Percentiles rank a stretch among this genome's conserved stretches.
Conservation (phyloP, 768 basidiomycete species). For the Leccinellum luteum region DNA sequence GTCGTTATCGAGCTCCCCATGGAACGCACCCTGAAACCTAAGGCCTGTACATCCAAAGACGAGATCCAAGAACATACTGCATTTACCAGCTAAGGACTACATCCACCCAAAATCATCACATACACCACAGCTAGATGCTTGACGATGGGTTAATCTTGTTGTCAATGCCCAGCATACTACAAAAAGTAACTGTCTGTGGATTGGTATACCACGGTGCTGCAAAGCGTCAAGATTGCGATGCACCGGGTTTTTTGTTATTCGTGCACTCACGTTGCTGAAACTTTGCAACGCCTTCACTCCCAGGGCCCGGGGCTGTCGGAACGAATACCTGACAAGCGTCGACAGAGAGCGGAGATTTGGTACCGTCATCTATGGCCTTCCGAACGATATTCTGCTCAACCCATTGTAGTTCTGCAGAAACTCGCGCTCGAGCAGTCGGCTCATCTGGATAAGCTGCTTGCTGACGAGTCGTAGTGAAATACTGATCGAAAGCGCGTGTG, state of each 20-base stretch:
- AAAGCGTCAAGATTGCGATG: neutral
- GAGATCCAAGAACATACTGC: neutral
- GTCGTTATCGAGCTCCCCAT: neutral
- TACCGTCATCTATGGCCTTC: slow-evolving; percentile 1
- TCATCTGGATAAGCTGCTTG: slow-evolving; percentile 61
- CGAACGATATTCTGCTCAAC: slow-evolving; percentile 54
- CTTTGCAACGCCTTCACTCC: slow-evolving; percentile 38
- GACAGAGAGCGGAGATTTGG: slow-evolving; percentile 32
- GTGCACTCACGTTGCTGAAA: slow-evolving; percentile 37
- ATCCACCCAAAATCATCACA: neutral
- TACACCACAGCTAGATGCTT: slow-evolving; percentile 1
- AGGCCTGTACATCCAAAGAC: neutral
- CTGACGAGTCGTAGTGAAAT: slow-evolving; percentile 52
- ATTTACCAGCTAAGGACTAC: neutral
- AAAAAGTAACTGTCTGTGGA: slow-evolving; percentile 87
- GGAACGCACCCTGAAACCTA: neutral
- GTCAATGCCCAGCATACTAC: slow-evolving; percentile 70
- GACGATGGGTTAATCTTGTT: slow-evolving; percentile 57
- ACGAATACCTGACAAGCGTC: slow-evolving; percentile 63
- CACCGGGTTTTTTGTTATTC: neutral
- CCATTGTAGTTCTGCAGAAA: slow-evolving; percentile 65
- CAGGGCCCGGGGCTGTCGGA: slow-evolving; percentile 60
- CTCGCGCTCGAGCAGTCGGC: slow-evolving; percentile 47
- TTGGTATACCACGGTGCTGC: slow-evolving; percentile 79
- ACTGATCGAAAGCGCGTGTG: slow-evolving; percentile 79